Evolutionary conservation across 2,329 filamentous ascomycete genomes (phyloP), one percentile per base, ranked within the genome.

Genomic region (Neofusicoccum cordaticola): DNA sequence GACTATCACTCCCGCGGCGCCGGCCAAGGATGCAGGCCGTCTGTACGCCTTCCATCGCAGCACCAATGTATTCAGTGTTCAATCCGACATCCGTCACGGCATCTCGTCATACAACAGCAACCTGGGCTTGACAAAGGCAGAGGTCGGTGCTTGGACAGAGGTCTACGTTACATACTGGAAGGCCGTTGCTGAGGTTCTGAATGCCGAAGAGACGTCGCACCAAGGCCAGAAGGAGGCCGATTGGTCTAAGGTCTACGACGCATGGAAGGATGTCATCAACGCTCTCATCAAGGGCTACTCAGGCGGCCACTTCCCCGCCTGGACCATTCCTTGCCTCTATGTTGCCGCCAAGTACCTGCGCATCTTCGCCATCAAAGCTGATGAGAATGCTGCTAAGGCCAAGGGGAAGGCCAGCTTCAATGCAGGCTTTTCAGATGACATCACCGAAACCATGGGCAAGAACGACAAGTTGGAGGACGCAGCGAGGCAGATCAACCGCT

Each of bases 311-410:
- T 92, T 98, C 71, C 88, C 92, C 68, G 89, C 92, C 37, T 99
- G 95, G 94, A 95, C 93, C 0, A 88, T 99, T 60, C 93, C 95
- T 3, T 93, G 91, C 73, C 83, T 99, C 44, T 98, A 98, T 73
- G 85, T 90, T 61, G 88, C 90, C 27, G 93, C 93, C 63, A 96
- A 92, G 78, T 93, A 96, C 74, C 79, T 99, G 66, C 85, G 95
- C 66, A 81, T 90, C 48, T 96, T 97, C 78, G 95, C 95, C 53
- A 95, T 97, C 75, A 92, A 90, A 73, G 93, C 95, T 64, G 95
- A 99, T 75, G 86, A 89, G 42, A 89, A 91, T 72, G 74, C 80
- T 50, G 80, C 81, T n/a, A 80, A 79, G 58, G 80, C 82, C 64
- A 83, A 81, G 63, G 77, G 79, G 15, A 75, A 73, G 48, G 74